Evolutionary conservation across 495 filamentous ascomycete species (phyloP).

Genomic region (Monascus purpureus): DNA sequence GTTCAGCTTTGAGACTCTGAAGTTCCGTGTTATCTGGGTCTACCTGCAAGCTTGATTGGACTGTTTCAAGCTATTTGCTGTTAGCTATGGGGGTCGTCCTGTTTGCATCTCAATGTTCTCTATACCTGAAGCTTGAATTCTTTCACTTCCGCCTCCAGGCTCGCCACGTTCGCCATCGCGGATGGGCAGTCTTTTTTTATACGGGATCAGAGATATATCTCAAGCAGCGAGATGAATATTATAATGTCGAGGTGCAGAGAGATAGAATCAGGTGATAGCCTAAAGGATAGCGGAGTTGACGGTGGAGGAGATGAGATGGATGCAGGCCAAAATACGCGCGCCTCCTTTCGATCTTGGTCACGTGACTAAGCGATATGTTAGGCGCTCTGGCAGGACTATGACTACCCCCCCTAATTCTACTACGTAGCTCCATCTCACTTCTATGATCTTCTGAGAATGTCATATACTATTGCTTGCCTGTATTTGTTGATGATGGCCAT

Average conservation of each 20-base stretch:
- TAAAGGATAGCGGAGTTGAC: too few species aligned
- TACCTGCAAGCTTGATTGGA: conserved; percentile 59
- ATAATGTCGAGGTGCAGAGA: background rate
- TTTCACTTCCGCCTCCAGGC: conserved; percentile 61
- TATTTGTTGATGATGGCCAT: too few species aligned
- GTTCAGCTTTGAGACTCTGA: conserved; percentile 61
- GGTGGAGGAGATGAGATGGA: too few species aligned
- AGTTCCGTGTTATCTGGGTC: conserved; percentile 77
- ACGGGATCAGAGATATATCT: background rate
- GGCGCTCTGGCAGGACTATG: too few species aligned
- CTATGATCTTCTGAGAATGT: too few species aligned
- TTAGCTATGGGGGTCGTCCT: conserved; percentile 2
- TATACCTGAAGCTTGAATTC: conserved; percentile 71
- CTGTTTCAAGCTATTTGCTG: conserved; percentile 57
- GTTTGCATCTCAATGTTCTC: background rate
- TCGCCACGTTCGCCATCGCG: conserved; percentile 47
- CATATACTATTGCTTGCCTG: too few species aligned
- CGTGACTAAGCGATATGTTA: too few species aligned
- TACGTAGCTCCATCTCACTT: too few species aligned
- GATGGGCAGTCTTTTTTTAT: background rate
- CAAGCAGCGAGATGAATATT: too few species aligned
- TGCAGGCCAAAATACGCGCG: too few species aligned
- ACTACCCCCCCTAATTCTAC: too few species aligned
- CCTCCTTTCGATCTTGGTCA: too few species aligned
- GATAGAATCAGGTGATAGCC: background rate